Evolutionary conservation across 306 rosid species (phyloP), one percentile per base, ranked within the genome.

Genomic region (Spatholobus suberectus): DNA sequence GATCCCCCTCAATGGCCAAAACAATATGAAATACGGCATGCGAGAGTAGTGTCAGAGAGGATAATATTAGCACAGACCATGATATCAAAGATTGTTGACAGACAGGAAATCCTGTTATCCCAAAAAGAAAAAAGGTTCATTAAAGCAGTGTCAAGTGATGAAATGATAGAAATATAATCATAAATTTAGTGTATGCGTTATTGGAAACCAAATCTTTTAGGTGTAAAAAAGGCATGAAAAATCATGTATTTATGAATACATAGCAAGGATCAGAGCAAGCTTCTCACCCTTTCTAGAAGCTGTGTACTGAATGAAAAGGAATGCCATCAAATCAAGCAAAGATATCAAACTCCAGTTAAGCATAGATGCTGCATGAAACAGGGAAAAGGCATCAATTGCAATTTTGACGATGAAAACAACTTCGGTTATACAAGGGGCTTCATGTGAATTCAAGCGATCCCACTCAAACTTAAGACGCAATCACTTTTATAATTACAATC

Each of bases 51-150:
- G 79, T 87, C 90, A 90, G 81, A 34, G 90, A 76, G 49, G 97
- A 94, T 73, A 91, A 82, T 77, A 88, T 83, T 80, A 91, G 86
- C 71, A 90, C 77, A 57, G 87, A 85, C 97, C 98, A 89, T n/a
- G 92, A 78, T 78, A 93, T 75, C 84, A 89, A 85, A 85, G 80
- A 80, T 75, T 82, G 88, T 86, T 89, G 86, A 55, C 69, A 87
- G 54, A 83, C 86, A 74, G 81, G 88, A 88, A 80, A 86, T 15
- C 94, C 98, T 94, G 80, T 81, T 78, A n/a, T 55, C 78, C 20
- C 74, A 18, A n/a, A 51, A 46, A 59, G 11, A 41, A 20, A 66
- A 81, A 40, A 47, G 2, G 17, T 54, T 65, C 23, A 55, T 24
- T 18, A 54, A 49, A 58, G 44, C 47, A 12, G 57, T 38, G 12